Conservation (phyloP, 2,329 filamentous ascomycete species). For the Colletotrichum sp. region DNA sequence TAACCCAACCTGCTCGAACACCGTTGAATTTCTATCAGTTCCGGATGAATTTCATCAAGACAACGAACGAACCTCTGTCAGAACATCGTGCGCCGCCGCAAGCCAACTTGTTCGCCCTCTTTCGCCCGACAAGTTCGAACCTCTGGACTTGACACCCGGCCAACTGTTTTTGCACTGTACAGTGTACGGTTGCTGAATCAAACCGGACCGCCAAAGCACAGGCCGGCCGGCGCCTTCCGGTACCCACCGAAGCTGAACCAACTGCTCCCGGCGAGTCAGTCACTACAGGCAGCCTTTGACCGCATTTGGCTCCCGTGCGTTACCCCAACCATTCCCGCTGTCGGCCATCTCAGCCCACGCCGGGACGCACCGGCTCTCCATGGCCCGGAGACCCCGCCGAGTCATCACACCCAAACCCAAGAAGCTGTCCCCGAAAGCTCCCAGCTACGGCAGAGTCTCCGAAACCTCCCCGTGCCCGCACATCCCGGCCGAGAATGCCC, state of each 20-base stretch:
- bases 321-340: neutral
- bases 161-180: neutral
- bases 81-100: neutral
- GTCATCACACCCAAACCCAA: constrained; percentile 19
- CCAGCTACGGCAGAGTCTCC: neutral
- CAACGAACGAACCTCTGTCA: neutral
- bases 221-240: neutral
- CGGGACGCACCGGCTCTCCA: neutral
- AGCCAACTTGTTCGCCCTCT: neutral
- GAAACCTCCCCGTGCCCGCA: neutral
- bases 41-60: neutral
- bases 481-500: constrained; percentile 28
- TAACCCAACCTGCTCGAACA: neutral
- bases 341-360: neutral
- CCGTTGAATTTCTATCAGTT: neutral
- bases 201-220: constrained; percentile 1
- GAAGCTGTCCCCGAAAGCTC: neutral
- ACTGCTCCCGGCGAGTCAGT: neutral
- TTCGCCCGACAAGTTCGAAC: neutral
- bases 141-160: neutral
- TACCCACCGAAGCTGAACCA: neutral
- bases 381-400: constrained; percentile 2
- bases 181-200: neutral
- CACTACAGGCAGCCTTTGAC: neutral
- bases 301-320: neutral